Evolutionary conservation across 805 yeast genomes (phyloP), one percentile per base, ranked within the genome.

Genomic region (Monosporozyma solicola): DNA sequence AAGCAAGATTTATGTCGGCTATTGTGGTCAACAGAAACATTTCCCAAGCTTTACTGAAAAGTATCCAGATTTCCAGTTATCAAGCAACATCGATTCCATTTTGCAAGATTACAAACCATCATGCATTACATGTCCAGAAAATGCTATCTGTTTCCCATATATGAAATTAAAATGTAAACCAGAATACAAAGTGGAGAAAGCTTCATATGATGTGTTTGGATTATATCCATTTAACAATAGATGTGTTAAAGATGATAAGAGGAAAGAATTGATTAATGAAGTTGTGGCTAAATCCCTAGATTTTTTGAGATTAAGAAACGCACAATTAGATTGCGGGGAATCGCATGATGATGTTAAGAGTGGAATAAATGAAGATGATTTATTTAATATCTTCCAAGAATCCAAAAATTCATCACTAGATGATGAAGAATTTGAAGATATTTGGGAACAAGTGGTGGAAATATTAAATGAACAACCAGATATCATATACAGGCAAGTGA

Each of bases 91-190:
- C 9, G 87, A 85, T 43, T 60, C 67, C 0, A 68, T 72, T 53
- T 66, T 85, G 53, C 79, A 77, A 49, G 53, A 63, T 0, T 64
- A 76, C 49, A 76, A 76, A 49, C 95, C 95, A 2, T 47, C 59
- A 0, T 92, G 99, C 70, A 70, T 78, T 3, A 79, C 79, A 27
- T 92, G 98, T 64, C 97, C 98, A 1, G 78, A 75, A 3, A 83
- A 91, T 69, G 94, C 91, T 0, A 73, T 79, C 41, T 92, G 98
- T 69, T 80, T 76, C 57, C 79, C 81, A 25, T 65, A 75, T 47
- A 72, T 85, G 60, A 72, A 76, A 50, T 62, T 87, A 8, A 81
- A 77, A 53, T 92, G 99, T 68, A 82, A 80, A 59, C 83, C 82
- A 47, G 95, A 84, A 53, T 72, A 76, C 51, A 83, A 84, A 15